Base-by-base conservation (phyloP, 768 basidiomycete genomes). In the Suillus subalutaceus region DNA sequence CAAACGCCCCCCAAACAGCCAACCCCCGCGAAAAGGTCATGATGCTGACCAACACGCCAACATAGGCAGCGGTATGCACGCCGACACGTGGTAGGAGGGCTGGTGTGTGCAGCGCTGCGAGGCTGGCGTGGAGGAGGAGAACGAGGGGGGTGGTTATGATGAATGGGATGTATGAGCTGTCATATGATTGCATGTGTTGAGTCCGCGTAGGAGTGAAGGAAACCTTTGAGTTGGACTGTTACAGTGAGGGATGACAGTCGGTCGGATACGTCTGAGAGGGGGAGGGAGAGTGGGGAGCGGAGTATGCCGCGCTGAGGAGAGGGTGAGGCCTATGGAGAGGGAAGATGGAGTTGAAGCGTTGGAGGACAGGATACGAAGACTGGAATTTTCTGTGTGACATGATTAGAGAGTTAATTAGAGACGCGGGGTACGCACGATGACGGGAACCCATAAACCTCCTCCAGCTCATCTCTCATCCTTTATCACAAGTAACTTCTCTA, bases 371-470 rank as follows among this genome's bases (percentile, higher is more conserved):
- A 86, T 23, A 95, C 84, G 73, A 94, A 91, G 3, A 91, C 87
- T 0, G 93, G 93, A 38, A 95, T 91, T 67, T 83, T 83, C 91
- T 52, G 26, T 9, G 26, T 6, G 26, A 8, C 3, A 16, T 30
- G 1, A 15, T 26, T 26, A 52, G 15, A 26, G 15, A 16, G 26
- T 52, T 8, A 4, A 26, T 52, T 67, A 70, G 58, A 63, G 20
- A 26, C 23, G 9, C 7, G 15, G 2, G 55, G 53, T 13, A 87
- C 90, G 69, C 75, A 93, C 91, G 56, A 94, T 87, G 46, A 90
- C 82, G 3, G 93, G 90, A n/a, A 91, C 76, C 93, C 93, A 71
- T 92, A 94, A 6, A 93, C 82, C 59, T 88, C 86, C 73, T 94
- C 93, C 46, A 95, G 76, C 66, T 94, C 93, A 72, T 91, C 89